Base-by-base conservation (phyloP, 2,329 filamentous ascomycete species). In the Botrytis paeoniae region DNA sequence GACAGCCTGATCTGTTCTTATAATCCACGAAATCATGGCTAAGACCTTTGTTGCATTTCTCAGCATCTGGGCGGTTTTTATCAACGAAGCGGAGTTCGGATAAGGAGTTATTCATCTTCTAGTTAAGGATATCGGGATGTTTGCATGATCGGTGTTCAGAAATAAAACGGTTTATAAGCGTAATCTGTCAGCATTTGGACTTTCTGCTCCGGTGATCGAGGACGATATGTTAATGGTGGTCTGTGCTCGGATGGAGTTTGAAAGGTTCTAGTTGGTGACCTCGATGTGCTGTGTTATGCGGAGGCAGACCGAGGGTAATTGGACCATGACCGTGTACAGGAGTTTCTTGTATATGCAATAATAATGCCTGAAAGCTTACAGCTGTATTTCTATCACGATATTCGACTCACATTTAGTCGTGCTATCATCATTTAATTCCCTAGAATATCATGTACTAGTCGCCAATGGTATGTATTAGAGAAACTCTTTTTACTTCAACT, bases 401-500 rank as follows among this genome's bases (percentile, higher is more conserved):
- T 60, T 20, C 25, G 48, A n/a, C 22, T 14, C 29, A 25, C 12
- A 22, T 25, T 14, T 7, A 12, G 4, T 20, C 22, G 35, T 25
- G 22, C 9, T 39, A 8, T 8, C 6, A 25, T 32, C 20, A 39
- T 39, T 61, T 25, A 5, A 16, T 14, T 61, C 9, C 1, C 22
- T 16, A 10, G 20, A 60, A 37, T 5, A 37, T 3, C 9, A 39
- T 12, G 22, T 25, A 16, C 20, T 61, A 16, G 20, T 61, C 32
- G 22, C 6, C 0, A 12, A 37, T 61, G 5, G 10, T 37, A 37
- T 14, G 32, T 14, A 25, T 4, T 61, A 35, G 20, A 37, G 25
- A 37, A 22, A 1, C 1, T 14, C 0, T 7, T 14, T 7, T 0
- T 10, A 22, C 6, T 6, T 22, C 3, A 14, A 25, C 20, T 37